Evolutionary conservation across 495 filamentous ascomycete genomes (phyloP).

Genomic region (Aspergillus indologenus): DNA sequence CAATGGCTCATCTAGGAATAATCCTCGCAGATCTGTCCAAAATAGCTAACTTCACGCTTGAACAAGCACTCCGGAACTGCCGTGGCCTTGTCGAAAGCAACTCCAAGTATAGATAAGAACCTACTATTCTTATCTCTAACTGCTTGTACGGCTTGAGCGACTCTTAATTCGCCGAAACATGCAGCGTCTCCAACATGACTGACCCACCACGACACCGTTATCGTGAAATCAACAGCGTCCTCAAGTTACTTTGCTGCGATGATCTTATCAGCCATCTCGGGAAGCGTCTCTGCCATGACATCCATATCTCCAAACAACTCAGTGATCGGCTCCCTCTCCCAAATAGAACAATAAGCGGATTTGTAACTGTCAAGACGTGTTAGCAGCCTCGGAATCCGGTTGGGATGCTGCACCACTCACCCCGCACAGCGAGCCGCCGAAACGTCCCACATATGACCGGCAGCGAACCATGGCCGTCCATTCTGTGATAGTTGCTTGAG

Average conservation of each 20-base stretch:
- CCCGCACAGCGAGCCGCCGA: conserved; percentile 31
- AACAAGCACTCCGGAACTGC: too few relatives aligned
- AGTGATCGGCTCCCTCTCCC: conserved; percentile 34
- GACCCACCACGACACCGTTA: neutral
- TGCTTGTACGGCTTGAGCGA: too few relatives aligned
- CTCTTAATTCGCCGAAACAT: neutral
- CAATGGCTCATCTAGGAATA: too few relatives aligned
- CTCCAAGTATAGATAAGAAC: too few relatives aligned
- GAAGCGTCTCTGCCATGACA: conserved; percentile 37
- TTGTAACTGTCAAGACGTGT: conserved; percentile 27
- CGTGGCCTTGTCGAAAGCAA: too few relatives aligned
- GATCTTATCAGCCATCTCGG: conserved; percentile 40
- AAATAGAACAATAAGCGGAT: conserved; percentile 32
- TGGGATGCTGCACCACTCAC: conserved; percentile 15
- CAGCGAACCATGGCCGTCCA: conserved; percentile 35
- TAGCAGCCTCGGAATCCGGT: neutral
- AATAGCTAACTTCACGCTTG: too few relatives aligned
- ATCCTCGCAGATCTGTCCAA: too few relatives aligned
- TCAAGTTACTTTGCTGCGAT: conserved; percentile 15
- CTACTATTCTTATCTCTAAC: too few relatives aligned
- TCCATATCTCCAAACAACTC: conserved; percentile 39
- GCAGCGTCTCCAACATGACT: neutral
- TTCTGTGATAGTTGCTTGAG: conserved; percentile 24
- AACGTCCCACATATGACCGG: conserved; percentile 39
- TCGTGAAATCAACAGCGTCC: neutral